Base-by-base conservation (phyloP, 2,329 filamentous ascomycete genomes). In the Zelopaecilomyces penicillatus region DNA sequence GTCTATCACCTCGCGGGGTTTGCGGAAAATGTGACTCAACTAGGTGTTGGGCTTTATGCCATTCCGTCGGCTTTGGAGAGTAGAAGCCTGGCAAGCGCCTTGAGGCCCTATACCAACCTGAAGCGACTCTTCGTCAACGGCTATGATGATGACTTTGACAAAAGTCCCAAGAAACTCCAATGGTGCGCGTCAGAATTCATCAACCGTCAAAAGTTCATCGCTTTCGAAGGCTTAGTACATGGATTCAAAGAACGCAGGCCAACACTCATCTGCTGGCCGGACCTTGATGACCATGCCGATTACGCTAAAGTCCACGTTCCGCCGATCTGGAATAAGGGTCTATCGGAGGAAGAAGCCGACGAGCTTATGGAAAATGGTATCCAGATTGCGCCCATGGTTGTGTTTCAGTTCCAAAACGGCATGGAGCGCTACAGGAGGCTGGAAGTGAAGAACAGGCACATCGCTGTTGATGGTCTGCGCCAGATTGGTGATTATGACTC, bases 181-280 rank as follows among this genome's bases (percentile, higher is more conserved):
- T 69, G 66, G 66, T 62, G 59, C 19, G 57, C 50, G 1, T 60
- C 64, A 0, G 54, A 63, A 2, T 46, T 53, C 3, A 48, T 57
- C 4, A 57, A 62, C 9, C 52, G 46, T 2, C 61, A 64, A 33
- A 45, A 51, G 34, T 45, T 57, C 2, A 19, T 19, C 19, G 52
- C 60, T 33, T 57, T 58, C 4, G 49, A 52, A 2, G 60, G 62
- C 27, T 53, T 50, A 7, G 45, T 54, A 6, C 40, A 49, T 5
- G 58, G 56, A 0, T 27, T 56, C 0, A 56, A 56, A n/a, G 57
- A 59, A 6, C 50, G 61, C 6, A 29, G 56, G 6, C 43, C 55
- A 12, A 52, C 52, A 10, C 5, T 62, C 3, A 55, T 55, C 43
- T 62, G 57, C 27, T 67, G 64, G 62, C 65, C 66, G 0, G 56